Evolutionary conservation across 495 filamentous ascomycete genomes (phyloP).

Genomic region (Podospora pseudoanserina): DNA sequence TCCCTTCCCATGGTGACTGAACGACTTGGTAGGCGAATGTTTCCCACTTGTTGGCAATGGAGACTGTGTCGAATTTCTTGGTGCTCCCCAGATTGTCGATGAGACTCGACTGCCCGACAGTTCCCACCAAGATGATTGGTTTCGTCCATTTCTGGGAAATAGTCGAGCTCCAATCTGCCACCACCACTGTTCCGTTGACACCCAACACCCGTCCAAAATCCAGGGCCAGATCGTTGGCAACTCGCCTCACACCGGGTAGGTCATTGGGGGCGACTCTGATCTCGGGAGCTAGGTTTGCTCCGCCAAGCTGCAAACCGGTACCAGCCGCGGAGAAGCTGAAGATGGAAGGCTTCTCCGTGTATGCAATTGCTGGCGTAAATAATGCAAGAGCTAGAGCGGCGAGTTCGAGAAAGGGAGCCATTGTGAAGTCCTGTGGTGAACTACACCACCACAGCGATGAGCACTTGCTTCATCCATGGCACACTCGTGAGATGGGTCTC

Average conservation of each 20-base stretch:
- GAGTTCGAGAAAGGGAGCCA: slow-evolving; percentile 20
- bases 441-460: neutral
- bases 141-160: slow-evolving; percentile 25
- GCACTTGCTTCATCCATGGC: neutral
- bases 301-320: slow-evolving; percentile 26
- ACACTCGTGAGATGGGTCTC: neutral
- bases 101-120: slow-evolving; percentile 45
- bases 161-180: slow-evolving; percentile 27
- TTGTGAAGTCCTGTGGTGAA: neutral
- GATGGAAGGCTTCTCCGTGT: slow-evolving; percentile 17
- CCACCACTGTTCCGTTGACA: slow-evolving; percentile 33
- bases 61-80: slow-evolving; percentile 48
- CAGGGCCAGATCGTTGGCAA: slow-evolving; percentile 43
- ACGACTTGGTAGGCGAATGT: slow-evolving; percentile 53
- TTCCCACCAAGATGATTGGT: slow-evolving; percentile 50
- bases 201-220: slow-evolving; percentile 52
- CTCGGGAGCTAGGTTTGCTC: slow-evolving; percentile 24
- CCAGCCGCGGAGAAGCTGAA: slow-evolving; percentile 24
- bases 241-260: slow-evolving; percentile 47
- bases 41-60: slow-evolving; percentile 57
- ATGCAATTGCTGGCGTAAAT: slow-evolving; percentile 10
- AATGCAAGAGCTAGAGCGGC: slow-evolving; percentile 10
- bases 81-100: slow-evolving; percentile 43
- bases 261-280: slow-evolving; percentile 36
- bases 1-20: slow-evolving; percentile 45